Percentiles rank a stretch among this genome's conserved stretches.
phyloP scores from a whole-genome alignment of 768 basidiomycete species.

The Hericium coralloides region DNA sequence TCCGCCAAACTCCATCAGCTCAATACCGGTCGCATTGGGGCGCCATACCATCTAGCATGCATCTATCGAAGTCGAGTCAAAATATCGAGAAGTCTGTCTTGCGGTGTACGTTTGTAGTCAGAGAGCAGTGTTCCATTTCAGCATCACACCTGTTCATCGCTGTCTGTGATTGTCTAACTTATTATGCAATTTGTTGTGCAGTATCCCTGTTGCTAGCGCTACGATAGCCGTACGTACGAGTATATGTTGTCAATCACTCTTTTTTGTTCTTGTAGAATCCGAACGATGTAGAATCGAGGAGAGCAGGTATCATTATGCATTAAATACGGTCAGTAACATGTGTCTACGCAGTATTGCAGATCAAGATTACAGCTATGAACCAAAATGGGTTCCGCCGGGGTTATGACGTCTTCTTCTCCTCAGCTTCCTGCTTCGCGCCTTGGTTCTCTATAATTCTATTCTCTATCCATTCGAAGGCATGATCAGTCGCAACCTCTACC shows the following conservation, averaged over 20 bases:
- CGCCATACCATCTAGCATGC: slow-evolving; percentile 20
- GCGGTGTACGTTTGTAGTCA: not conserved
- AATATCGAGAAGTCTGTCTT: not conserved
- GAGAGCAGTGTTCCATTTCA: not conserved
- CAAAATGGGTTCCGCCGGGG: not conserved
- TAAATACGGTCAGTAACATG: not conserved
- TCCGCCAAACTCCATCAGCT: slow-evolving; percentile 84
- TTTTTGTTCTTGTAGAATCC: not conserved
- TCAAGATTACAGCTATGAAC: not conserved
- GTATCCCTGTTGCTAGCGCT: not conserved
- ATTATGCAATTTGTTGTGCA: slow-evolving; percentile 8
- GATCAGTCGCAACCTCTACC: slow-evolving; percentile 62
- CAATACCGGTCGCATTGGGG: slow-evolving; percentile 64
- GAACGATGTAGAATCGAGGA: not conserved
- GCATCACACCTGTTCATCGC: not conserved
- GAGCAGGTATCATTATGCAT: not conserved
- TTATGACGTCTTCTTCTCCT: not conserved
- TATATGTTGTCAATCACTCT: not conserved
- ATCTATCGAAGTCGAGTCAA: not conserved
- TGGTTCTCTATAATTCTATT: slow-evolving; percentile 37
- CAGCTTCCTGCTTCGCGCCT: slow-evolving; percentile 18
- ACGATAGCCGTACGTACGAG: not conserved
- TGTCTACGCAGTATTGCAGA: not conserved
- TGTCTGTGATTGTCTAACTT: slow-evolving; percentile 8
- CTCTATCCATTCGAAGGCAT: slow-evolving; percentile 63